Percentiles rank a stretch among this genome's conserved stretches.
These are phyloP conservation scores for Phytophthora pseudosyringae DNA, from an alignment of 352 stramenopile genomes.

Conservation along the genomic window DNA sequence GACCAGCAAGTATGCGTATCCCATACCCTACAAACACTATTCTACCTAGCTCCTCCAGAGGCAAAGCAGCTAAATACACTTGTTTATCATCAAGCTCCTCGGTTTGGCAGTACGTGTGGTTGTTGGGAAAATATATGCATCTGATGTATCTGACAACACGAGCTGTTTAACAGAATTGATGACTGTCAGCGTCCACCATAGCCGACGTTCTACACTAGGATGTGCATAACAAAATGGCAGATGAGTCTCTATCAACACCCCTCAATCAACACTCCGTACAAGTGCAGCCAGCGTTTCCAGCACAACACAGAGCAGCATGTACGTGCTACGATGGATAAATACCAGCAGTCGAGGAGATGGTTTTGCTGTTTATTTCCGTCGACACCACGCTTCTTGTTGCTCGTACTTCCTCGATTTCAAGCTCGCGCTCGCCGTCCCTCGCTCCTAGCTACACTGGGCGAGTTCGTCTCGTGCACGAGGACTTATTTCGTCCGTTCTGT, in stretches of 20 bases:
- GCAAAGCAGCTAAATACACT: conserved; percentile 28
- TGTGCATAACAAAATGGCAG: too few species aligned
- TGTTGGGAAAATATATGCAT: too few species aligned
- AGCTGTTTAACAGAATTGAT: too few species aligned
- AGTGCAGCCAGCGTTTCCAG: too few species aligned
- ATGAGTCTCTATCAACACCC: too few species aligned
- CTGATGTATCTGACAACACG: too few species aligned
- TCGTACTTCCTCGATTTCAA: conserved; percentile 37
- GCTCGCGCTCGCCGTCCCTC: conserved; percentile 20
- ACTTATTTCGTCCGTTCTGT: conserved; percentile 33
- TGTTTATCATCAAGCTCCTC: conserved; percentile 8
- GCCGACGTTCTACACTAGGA: not conserved
- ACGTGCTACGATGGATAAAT: conserved; percentile 5
- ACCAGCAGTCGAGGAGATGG: conserved; percentile 29
- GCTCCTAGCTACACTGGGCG: conserved; percentile 32
- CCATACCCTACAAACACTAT: conserved; percentile 28
- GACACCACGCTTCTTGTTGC: conserved; percentile 37
- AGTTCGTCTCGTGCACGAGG: conserved; percentile 22
- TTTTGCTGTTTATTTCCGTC: conserved; percentile 48
- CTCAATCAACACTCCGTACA: too few species aligned
- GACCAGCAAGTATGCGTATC: conserved; percentile 11
- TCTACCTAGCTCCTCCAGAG: conserved; percentile 17
- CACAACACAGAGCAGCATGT: not conserved
- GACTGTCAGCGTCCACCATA: not conserved
- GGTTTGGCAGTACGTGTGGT: too few species aligned